Conservation (phyloP, 2,329 filamentous ascomycete species). For the Aureobasidium namibiae region DNA sequence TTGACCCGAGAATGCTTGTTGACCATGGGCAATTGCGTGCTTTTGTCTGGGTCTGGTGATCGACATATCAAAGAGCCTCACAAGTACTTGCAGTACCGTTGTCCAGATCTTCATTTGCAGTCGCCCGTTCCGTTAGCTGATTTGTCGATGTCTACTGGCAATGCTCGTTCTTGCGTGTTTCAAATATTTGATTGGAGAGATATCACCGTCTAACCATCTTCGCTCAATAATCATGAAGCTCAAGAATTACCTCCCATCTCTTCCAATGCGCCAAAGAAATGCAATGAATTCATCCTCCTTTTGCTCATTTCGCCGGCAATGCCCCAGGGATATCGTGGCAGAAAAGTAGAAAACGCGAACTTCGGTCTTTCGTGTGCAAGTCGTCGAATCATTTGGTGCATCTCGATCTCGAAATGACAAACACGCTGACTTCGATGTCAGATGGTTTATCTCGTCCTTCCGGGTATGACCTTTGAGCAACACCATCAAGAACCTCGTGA, state of each 20-base stretch:
- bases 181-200: not conserved
- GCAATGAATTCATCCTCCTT: not conserved
- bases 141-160: not conserved
- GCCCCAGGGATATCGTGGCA: constrained; percentile 11
- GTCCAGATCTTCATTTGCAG: not conserved
- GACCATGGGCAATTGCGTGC: not conserved
- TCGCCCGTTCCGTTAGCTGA: not conserved
- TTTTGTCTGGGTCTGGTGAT: not conserved
- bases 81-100: not conserved
- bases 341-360: not conserved
- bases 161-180: not conserved
- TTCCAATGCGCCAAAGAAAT: not conserved
- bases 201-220: not conserved
- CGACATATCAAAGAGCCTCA: not conserved
- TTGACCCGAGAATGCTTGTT: not conserved
- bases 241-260: not conserved
- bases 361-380: not conserved
- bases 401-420: constrained; percentile 33
- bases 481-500: constrained; percentile 50
- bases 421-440: constrained; percentile 41
- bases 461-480: constrained; percentile 43
- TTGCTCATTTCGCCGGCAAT: not conserved
- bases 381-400: constrained; percentile 5
- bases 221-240: not conserved
- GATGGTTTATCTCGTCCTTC: constrained; percentile 34